phyloP scores from a whole-genome alignment of 495 filamentous ascomycete species.

The Amniculicola lignicola region DNA sequence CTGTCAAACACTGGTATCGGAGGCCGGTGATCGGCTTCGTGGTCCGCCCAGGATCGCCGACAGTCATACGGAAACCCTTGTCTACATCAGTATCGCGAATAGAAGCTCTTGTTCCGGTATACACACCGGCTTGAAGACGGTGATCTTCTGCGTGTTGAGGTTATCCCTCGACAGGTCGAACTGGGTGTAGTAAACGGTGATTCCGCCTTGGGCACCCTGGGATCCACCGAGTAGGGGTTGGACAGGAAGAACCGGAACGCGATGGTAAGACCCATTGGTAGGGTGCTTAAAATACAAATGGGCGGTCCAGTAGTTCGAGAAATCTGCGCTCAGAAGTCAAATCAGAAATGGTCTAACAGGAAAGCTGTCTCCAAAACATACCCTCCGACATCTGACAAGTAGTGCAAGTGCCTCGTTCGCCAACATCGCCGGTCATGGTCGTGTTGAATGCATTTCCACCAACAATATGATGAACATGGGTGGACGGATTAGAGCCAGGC shows the following conservation, averaged over 20 bases:
- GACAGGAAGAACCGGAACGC: slow-evolving; percentile 45
- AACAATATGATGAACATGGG: slow-evolving; percentile 51
- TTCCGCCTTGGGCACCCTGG: slow-evolving; percentile 48
- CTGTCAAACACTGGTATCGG: slow-evolving; percentile 48
- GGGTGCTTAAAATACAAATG: slow-evolving; percentile 50
- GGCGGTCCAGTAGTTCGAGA: slow-evolving; percentile 45
- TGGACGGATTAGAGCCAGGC: slow-evolving; percentile 42
- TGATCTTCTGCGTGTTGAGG: slow-evolving; percentile 45
- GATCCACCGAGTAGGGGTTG: slow-evolving; percentile 40
- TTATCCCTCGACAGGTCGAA: slow-evolving; percentile 46
- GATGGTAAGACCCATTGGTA: slow-evolving; percentile 50
- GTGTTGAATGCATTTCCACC: slow-evolving; percentile 52
- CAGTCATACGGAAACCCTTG: slow-evolving; percentile 56
- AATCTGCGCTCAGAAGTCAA: slow-evolving; percentile 27
- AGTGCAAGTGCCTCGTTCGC: slow-evolving; percentile 45
- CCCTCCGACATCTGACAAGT: slow-evolving; percentile 44
- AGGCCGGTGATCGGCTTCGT: slow-evolving; percentile 42
- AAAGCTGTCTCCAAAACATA: background rate
- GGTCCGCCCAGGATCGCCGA: slow-evolving; percentile 46
- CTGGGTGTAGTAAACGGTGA: slow-evolving; percentile 50
- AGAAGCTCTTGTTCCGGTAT: background rate
- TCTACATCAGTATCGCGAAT: background rate
- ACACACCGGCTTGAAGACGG: slow-evolving; percentile 46
- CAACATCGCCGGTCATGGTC: slow-evolving; percentile 48
- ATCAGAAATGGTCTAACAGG: background rate